These are phyloP conservation scores for Yarrowia sp. DNA, from an alignment of 805 yeast species.

Conservation along the genomic window DNA sequence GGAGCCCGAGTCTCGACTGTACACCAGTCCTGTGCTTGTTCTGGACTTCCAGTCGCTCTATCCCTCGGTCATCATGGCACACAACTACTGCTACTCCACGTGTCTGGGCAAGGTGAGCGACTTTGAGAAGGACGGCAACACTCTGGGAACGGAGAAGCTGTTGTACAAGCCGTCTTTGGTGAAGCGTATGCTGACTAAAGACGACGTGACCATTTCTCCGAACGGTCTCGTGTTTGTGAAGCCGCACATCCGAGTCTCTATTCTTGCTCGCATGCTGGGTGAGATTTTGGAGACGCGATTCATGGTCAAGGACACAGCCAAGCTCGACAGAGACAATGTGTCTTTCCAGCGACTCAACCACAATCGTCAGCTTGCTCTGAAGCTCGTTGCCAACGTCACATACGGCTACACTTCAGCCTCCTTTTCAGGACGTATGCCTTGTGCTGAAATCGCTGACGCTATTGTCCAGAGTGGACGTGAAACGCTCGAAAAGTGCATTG, in stretches of 20 bases:
- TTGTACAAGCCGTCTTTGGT: conserved; percentile 58
- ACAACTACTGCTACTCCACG: conserved; percentile 63
- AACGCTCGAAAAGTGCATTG: conserved; percentile 68
- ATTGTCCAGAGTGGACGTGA: conserved; percentile 91
- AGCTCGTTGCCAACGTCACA: conserved; percentile 89
- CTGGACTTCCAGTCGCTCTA: conserved; percentile 91
- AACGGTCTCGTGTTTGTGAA: conserved; percentile 83
- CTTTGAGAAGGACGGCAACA: conserved; percentile 38
- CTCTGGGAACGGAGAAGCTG: conserved; percentile 43
- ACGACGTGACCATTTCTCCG: conserved; percentile 70
- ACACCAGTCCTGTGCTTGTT: conserved; percentile 85
- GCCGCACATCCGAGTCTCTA: conserved; percentile 60
- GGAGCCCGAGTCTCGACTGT: conserved; percentile 86
- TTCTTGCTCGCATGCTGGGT: conserved; percentile 76
- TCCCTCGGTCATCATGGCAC: conserved; percentile 89
- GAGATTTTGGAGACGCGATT: conserved; percentile 80
- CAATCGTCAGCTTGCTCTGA: conserved; percentile 81
- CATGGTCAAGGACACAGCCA: conserved; percentile 74
- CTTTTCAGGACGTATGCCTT: conserved; percentile 96
- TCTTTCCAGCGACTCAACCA: conserved; percentile 52
- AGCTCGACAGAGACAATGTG: conserved; percentile 38
- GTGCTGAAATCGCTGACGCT: conserved; percentile 91
- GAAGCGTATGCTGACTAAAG: conserved; percentile 44
- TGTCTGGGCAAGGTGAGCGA: conserved; percentile 41
- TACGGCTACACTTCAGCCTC: conserved; percentile 96